These are phyloP conservation scores for Gynostemma pentaphyllum DNA, from an alignment of 306 rosid species.

Conservation along the genomic window DNA sequence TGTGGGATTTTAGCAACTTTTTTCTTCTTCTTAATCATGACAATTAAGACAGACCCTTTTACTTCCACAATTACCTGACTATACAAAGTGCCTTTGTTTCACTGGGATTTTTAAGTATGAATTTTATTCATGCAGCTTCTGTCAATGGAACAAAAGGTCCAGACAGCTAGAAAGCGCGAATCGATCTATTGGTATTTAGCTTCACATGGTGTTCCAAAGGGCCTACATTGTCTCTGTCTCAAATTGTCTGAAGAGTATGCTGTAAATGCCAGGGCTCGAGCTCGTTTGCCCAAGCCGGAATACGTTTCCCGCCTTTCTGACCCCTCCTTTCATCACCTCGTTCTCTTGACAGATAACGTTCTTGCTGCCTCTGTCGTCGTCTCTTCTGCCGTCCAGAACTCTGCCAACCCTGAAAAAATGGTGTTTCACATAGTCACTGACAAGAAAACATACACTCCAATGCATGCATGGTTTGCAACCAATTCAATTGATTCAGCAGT, in stretches of 20 bases:
- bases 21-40: too few species aligned
- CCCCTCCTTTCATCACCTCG: constrained; percentile 56
- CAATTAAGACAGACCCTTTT: too few species aligned
- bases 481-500: constrained; percentile 47
- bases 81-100: not conserved
- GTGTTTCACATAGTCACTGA: constrained; percentile 82
- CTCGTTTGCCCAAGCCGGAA: constrained; percentile 80
- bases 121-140: constrained; percentile 35
- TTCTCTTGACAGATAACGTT: constrained; percentile 73
- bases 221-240: constrained; percentile 73
- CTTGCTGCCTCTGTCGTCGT: constrained; percentile 88
- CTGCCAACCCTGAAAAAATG: constrained; percentile 55
- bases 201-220: constrained; percentile 71
- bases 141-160: constrained; percentile 70
- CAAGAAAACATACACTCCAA: constrained; percentile 74
- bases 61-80: too few species aligned
- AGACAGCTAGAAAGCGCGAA: constrained; percentile 55
- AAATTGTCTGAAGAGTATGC: constrained; percentile 84
- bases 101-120: not conserved
- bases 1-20: too few species aligned
- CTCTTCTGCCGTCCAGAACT: constrained; percentile 53
- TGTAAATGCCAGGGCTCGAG: constrained; percentile 65
- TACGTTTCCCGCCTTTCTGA: constrained; percentile 55
- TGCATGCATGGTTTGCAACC: constrained; percentile 97
- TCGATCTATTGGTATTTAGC: constrained; percentile 85